These are phyloP conservation scores for Ettlia oleoabundans DNA, from an alignment of 139 green algal genomes.

Conservation along the genomic window DNA sequence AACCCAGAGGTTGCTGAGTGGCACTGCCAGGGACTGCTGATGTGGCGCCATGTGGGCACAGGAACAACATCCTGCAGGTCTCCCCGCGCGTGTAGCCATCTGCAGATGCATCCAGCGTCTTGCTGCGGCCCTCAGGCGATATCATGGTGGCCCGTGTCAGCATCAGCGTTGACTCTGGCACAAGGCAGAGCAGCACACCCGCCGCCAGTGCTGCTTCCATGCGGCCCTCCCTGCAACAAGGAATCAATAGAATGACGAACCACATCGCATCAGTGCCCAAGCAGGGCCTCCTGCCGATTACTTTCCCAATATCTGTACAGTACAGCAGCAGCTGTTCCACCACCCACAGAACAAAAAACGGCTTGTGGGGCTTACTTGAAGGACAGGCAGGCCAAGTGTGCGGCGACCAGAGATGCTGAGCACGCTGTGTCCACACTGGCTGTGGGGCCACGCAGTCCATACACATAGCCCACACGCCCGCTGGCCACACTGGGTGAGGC, in stretches of 20 bases:
- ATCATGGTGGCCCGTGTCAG: slow-evolving; percentile 69
- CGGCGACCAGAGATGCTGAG: slow-evolving; percentile 69
- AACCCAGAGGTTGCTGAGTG: slow-evolving; percentile 18
- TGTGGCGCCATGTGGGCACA: background rate
- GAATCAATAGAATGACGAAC: too few species aligned
- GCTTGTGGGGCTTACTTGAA: slow-evolving; percentile 15
- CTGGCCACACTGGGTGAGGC: slow-evolving; percentile 72
- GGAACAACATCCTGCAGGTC: slow-evolving; percentile 36
- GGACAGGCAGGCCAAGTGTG: slow-evolving; percentile 57
- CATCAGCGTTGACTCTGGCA: slow-evolving; percentile 55
- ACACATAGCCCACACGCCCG: slow-evolving; percentile 71
- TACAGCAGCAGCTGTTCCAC: background rate
- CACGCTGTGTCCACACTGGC: slow-evolving; percentile 81
- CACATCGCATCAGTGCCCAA: too few species aligned
- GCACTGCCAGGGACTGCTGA: too few species aligned
- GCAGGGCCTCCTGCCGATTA: too few species aligned
- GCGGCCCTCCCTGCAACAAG: slow-evolving; percentile 13
- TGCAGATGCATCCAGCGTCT: slow-evolving; percentile 83
- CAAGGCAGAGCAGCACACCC: slow-evolving; percentile 62
- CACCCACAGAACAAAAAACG: background rate
- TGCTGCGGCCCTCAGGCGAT: slow-evolving; percentile 80
- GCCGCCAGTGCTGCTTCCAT: slow-evolving; percentile 53
- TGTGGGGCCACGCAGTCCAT: slow-evolving; percentile 66
- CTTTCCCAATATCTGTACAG: too few species aligned
- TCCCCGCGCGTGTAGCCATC: slow-evolving; percentile 90